Evolutionary conservation across 208 protist species (phyloP).

Genomic region (Trypanosoma melophagium): DNA sequence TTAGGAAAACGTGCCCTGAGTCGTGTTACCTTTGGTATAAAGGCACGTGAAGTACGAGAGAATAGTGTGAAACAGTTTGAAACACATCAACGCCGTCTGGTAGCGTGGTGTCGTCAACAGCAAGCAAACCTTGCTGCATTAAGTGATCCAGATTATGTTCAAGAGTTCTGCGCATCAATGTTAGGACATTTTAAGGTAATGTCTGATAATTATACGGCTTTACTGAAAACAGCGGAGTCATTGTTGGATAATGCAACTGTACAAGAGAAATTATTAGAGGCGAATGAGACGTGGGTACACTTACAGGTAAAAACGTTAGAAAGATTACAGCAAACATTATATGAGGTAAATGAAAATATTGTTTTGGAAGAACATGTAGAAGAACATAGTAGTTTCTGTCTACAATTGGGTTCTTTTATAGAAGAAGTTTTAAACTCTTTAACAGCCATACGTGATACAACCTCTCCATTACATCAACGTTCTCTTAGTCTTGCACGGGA

Average conservation of each 20-base stretch:
- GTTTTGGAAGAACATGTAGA: conserved; percentile 72
- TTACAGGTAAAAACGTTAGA: conserved; percentile 81
- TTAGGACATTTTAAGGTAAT: conserved; percentile 80
- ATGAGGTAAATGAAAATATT: conserved; percentile 76
- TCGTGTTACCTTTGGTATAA: conserved; percentile 36
- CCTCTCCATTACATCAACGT: conserved; percentile 12
- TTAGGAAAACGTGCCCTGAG: conserved; percentile 38
- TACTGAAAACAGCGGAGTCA: conserved; percentile 57
- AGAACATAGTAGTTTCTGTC: conserved; percentile 59
- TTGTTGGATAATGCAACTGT: conserved; percentile 55
- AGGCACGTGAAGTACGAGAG: conserved; percentile 36
- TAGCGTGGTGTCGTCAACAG: conserved; percentile 85
- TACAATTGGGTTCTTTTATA: conserved; percentile 42
- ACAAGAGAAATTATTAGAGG: conserved; percentile 68
- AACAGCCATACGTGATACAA: conserved; percentile 1
- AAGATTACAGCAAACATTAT: conserved; percentile 66
- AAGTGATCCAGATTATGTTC: conserved; percentile 83
- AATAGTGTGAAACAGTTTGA: conserved; percentile 46
- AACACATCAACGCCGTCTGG: conserved; percentile 62
- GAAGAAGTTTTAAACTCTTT: conserved; percentile 16
- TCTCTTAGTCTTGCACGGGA: conserved; percentile 21
- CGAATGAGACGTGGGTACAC: conserved; percentile 81
- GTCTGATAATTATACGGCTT: conserved; percentile 72
- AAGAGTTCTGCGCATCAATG: conserved; percentile 82
- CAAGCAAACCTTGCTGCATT: conserved; percentile 84